Conservation (phyloP, 345 rosid genomes). For the Noccaea caerulescens region DNA sequence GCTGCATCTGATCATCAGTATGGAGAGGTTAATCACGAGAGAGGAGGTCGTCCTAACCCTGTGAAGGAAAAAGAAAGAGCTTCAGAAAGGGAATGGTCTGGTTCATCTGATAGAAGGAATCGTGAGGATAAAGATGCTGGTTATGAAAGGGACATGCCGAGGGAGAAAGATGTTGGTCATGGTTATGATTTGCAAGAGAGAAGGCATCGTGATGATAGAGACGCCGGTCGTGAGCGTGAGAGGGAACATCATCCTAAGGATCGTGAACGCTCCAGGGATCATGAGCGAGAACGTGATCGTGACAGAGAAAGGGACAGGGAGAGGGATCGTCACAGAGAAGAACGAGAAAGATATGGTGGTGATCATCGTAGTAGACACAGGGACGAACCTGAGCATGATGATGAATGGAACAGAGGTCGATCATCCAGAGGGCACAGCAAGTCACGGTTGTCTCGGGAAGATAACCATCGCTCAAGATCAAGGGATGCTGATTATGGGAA, state of each 20-base stretch:
- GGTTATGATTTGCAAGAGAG: slow-evolving; percentile 65
- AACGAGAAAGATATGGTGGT: slow-evolving; percentile 60
- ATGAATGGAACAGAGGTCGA: slow-evolving; percentile 67
- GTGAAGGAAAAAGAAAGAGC: slow-evolving; percentile 68
- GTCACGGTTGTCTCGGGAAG: slow-evolving; percentile 63
- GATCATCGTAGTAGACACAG: slow-evolving; percentile 58
- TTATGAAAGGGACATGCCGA: slow-evolving; percentile 60
- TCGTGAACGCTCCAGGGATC: slow-evolving; percentile 68
- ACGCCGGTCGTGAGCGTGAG: slow-evolving; percentile 64
- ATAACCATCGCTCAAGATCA: slow-evolving; percentile 69
- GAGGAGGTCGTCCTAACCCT: slow-evolving; percentile 61
- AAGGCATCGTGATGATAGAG: slow-evolving; percentile 69
- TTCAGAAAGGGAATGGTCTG: slow-evolving; percentile 77
- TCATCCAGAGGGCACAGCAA: slow-evolving; percentile 70
- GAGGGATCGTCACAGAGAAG: slow-evolving; percentile 66
- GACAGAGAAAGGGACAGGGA: slow-evolving; percentile 67
- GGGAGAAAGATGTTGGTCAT: slow-evolving; percentile 63
- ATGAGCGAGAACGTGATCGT: slow-evolving; percentile 49
- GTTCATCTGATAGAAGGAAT: slow-evolving; percentile 71
- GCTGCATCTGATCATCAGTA: slow-evolving; percentile 81
- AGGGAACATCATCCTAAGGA: slow-evolving; percentile 65
- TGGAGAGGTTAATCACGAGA: slow-evolving; percentile 73
- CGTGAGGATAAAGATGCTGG: slow-evolving; percentile 71
- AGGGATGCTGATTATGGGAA: slow-evolving; percentile 84
- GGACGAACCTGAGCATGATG: slow-evolving; percentile 68